phyloP scores from a whole-genome alignment of 2,329 filamentous ascomycete genomes.

The Arthroderma uncinatum region DNA sequence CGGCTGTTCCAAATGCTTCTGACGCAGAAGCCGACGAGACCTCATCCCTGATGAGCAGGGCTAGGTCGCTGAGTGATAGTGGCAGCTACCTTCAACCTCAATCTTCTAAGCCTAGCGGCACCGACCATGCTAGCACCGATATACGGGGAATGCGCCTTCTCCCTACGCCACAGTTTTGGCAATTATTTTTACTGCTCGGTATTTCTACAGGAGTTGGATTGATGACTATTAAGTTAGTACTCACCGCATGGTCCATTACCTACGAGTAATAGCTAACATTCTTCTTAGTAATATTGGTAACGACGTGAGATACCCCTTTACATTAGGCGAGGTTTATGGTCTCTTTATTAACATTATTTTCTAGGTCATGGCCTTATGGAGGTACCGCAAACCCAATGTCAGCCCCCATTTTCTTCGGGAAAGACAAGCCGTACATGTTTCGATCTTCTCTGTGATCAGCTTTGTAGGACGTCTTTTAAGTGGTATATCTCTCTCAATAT shows the following conservation, averaged over 20 bases:
- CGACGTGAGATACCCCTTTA: conserved; percentile 41
- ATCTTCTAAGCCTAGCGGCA: conserved; percentile 29
- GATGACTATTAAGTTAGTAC: conserved; percentile 93
- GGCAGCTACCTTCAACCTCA: background rate
- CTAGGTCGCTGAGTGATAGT: conserved; percentile 36
- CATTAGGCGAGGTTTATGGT: no score
- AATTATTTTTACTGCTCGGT: conserved; percentile 75
- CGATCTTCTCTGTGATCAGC: conserved; percentile 78
- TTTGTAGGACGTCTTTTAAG: conserved; percentile 71
- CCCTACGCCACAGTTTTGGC: conserved; percentile 71
- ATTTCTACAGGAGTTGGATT: conserved; percentile 86
- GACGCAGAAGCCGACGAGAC: conserved; percentile 53
- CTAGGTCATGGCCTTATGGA: conserved; percentile 69
- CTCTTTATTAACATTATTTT: conserved; percentile 10
- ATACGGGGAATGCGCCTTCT: conserved; percentile 73
- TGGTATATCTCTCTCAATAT: conserved; percentile 40
- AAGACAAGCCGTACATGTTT: conserved; percentile 83
- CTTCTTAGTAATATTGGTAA: conserved; percentile 77
- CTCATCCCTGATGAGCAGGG: conserved; percentile 66
- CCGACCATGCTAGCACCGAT: conserved; percentile 74
- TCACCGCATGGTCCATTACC: background rate
- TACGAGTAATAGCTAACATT: conserved; percentile 22
- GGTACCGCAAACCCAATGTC: conserved; percentile 64
- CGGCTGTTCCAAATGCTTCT: conserved; percentile 15
- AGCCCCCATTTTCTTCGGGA: conserved; percentile 64